phyloP scores from a whole-genome alignment of 148 eudicot species.

The Spergularia marina region DNA sequence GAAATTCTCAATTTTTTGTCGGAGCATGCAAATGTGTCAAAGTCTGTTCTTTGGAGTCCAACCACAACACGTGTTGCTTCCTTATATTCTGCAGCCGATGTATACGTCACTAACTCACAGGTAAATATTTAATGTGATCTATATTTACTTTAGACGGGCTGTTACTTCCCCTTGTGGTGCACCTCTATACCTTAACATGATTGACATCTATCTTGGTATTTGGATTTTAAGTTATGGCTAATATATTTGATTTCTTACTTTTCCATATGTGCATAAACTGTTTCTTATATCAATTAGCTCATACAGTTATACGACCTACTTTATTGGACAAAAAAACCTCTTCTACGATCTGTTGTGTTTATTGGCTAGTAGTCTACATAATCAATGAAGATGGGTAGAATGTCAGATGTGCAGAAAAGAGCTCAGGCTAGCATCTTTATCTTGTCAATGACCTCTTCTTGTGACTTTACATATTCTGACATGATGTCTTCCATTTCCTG shows the following conservation, averaged over 20 bases:
- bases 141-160: background rate
- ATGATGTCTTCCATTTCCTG: background rate
- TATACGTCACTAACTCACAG: conserved; percentile 87
- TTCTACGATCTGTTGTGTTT: background rate
- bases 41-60: conserved; percentile 84
- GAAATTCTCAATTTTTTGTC: conserved; percentile 59
- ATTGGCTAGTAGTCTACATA: background rate
- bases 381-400: background rate
- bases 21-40: conserved; percentile 59
- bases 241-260: background rate
- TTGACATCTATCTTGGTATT: background rate
- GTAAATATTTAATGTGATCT: conserved; percentile 23
- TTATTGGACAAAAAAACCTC: background rate
- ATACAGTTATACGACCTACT: background rate
- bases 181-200: background rate
- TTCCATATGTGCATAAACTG: background rate
- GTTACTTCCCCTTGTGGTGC: background rate
- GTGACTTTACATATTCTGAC: background rate
- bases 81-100: conserved; percentile 96
- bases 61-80: conserved; percentile 91
- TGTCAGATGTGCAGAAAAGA: background rate
- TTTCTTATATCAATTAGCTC: background rate
- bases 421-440: background rate
- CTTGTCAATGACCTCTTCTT: background rate
- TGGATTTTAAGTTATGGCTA: background rate